A percentile compares a stretch with the other conserved stretches of the same genome.
Conservation (phyloP, 2,329 filamentous ascomycete genomes). For the Aureobasidium musti region DNA sequence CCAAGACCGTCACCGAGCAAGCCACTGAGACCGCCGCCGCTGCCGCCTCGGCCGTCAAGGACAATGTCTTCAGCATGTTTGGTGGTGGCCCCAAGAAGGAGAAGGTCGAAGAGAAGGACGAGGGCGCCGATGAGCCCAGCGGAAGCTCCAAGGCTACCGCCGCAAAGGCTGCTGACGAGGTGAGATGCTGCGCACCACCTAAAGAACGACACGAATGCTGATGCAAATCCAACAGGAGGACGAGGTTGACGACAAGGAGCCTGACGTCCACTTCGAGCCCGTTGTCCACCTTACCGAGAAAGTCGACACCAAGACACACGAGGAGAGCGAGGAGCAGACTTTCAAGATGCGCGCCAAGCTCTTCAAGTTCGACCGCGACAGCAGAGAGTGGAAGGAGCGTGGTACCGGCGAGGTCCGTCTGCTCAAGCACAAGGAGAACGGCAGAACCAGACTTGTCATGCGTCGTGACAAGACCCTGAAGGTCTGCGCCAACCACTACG, state of each 20-base stretch:
- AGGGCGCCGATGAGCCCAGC: constrained; percentile 81
- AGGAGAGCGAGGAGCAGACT: constrained; percentile 93
- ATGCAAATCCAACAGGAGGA: constrained; percentile 35
- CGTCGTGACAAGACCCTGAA: constrained; percentile 99
- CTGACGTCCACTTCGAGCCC: constrained; percentile 94
- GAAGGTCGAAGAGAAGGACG: constrained; percentile 74
- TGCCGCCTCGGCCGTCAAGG: constrained; percentile 48
- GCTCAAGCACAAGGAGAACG: constrained; percentile 98
- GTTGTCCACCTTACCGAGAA: constrained; percentile 95
- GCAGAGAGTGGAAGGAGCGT: constrained; percentile 98
- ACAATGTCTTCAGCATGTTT: constrained; percentile 94
- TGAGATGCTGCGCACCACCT: constrained; percentile 39
- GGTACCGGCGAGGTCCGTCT: constrained; percentile 95
- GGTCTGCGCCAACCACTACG: constrained; percentile 99
- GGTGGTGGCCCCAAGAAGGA: constrained; percentile 96
- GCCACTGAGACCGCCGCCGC: constrained; percentile 42
- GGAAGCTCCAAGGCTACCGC: constrained; percentile 66
- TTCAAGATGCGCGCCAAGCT: constrained; percentile 99
- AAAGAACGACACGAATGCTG: constrained; percentile 19
- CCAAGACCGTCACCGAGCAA: constrained; percentile 30
- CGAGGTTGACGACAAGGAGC: constrained; percentile 54
- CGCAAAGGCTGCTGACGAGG: constrained; percentile 68
- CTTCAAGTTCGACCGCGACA: constrained; percentile 94
- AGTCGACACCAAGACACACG: constrained; percentile 96
- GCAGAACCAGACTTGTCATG: constrained; percentile 98